Percentiles rank a stretch among this genome's conserved stretches.
phyloP scores from a whole-genome alignment of 345 rosid species.

The Mercurialis annua region DNA sequence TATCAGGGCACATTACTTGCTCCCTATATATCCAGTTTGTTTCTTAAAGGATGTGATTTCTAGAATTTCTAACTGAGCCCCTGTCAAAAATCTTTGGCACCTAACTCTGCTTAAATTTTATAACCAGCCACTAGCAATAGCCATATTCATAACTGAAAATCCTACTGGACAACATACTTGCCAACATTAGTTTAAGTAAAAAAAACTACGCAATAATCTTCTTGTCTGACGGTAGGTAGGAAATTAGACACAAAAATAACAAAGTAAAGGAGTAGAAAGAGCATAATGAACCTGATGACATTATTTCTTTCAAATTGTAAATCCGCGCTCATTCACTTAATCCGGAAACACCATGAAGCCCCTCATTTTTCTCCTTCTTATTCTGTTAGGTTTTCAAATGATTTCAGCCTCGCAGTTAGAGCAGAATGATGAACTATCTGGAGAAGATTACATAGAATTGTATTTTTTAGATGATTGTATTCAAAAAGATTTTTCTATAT shows the following conservation, averaged over 20 bases:
- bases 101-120: not conserved
- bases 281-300: slow-evolving; percentile 47
- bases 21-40: not conserved
- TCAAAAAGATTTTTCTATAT: too few relatives aligned
- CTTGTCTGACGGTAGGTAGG: not conserved
- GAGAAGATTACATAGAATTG: too few relatives aligned
- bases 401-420: too few relatives aligned
- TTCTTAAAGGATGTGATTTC: not conserved
- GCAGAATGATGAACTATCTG: too few relatives aligned
- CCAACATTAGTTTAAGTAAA: not conserved
- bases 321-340: too few relatives aligned
- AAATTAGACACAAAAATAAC: not conserved
- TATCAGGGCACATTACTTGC: not conserved
- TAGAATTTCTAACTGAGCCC: too few relatives aligned
- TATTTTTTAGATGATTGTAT: too few relatives aligned
- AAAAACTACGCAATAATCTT: not conserved
- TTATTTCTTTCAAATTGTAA: too few relatives aligned
- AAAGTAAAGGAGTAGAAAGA: not conserved
- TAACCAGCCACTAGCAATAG: not conserved
- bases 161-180: not conserved
- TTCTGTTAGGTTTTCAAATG: too few relatives aligned
- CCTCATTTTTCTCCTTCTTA: too few relatives aligned
- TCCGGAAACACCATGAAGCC: too few relatives aligned
- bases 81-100: not conserved
- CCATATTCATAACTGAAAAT: not conserved